Base-by-base conservation (phyloP, 768 basidiomycete species). In the Suillus placidus region DNA sequence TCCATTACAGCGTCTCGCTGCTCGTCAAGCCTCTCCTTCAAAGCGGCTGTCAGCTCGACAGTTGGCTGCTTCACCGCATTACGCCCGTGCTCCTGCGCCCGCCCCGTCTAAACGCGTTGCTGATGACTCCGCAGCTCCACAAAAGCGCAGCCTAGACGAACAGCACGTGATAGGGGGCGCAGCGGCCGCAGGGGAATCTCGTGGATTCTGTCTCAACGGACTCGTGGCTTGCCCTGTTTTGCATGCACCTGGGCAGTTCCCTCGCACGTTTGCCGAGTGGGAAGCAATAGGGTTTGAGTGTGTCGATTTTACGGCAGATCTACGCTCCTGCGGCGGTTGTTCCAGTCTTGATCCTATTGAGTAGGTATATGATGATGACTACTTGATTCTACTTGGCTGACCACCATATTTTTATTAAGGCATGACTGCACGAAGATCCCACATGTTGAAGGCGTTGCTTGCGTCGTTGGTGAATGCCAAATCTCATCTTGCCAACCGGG, bases 271-370 rank as follows among this genome's bases (percentile, higher is more conserved):
- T n/a, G 30, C 38, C 45, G 65, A 69, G 51, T 73, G 45, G 45
- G 51, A 30, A 64, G 70, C 32, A 6, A 30, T 66, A 3, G 75
- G 71, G 3, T 73, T 70, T 61, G 75, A 78, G 62, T 78, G 77
- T 54, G 75, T 74, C 14, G 74, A 77, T 42, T 61, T 73, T 38
- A 42, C 43, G 20, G 70, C 69, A 62, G 77, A 78, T 60, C 68
- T 77, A 37, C 61, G 57, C 9, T 72, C 72, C 55, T 78, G 74
- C 60, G 77, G 75, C 23, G 77, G 77, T 34, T 78, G 77, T 67
- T 72, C 73, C 8, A 66, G 45, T 12, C 47, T 72, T 18, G 70
- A 77, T 61, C 56, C 49, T 35, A 61, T 63, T 67, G 54, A 64
- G 66, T 63, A 42, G 47, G 66, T 40, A 26, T 35, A 1, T 34